These are phyloP conservation scores for Dioscorea zingiberensis DNA, from an alignment of 106 monocot genomes.

Conservation along the genomic window DNA sequence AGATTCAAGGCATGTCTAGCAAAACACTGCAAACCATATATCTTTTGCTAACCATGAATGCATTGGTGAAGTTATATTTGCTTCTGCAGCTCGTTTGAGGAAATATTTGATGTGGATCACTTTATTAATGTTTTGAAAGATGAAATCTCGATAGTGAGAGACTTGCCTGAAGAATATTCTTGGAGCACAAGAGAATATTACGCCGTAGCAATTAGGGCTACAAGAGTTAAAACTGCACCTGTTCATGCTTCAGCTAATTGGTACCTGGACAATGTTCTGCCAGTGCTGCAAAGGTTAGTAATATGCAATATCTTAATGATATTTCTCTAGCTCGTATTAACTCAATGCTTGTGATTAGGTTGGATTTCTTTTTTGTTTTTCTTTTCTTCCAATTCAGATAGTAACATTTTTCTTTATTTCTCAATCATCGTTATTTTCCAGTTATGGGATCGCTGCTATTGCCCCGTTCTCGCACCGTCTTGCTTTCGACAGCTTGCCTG, in stretches of 20 bases:
- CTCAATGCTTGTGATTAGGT: background rate
- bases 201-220: conserved; percentile 69
- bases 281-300: conserved; percentile 74
- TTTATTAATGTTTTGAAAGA: conserved; percentile 73
- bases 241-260: conserved; percentile 81
- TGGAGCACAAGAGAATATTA: conserved; percentile 99
- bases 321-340: background rate
- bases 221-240: conserved; percentile 91
- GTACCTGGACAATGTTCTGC: conserved; percentile 85
- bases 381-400: background rate
- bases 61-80: conserved; percentile 4
- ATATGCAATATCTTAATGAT: background rate
- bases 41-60: background rate
- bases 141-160: conserved; percentile 60
- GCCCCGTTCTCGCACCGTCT: conserved; percentile 92
- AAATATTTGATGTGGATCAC: conserved; percentile 84
- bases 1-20: conserved; percentile 68
- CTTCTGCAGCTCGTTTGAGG: conserved; percentile 71
- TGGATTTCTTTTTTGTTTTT: background rate
- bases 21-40: too few species aligned
- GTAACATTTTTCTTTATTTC: background rate
- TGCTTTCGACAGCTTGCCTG: conserved; percentile 82
- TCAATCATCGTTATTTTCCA: conserved; percentile 10
- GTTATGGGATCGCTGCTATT: conserved; percentile 90
- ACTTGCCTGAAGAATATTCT: conserved; percentile 66